A percentile compares a stretch with the other conserved stretches of the same genome.
phyloP scores from a whole-genome alignment of 768 basidiomycete species.

The Russula ochroleuca region DNA sequence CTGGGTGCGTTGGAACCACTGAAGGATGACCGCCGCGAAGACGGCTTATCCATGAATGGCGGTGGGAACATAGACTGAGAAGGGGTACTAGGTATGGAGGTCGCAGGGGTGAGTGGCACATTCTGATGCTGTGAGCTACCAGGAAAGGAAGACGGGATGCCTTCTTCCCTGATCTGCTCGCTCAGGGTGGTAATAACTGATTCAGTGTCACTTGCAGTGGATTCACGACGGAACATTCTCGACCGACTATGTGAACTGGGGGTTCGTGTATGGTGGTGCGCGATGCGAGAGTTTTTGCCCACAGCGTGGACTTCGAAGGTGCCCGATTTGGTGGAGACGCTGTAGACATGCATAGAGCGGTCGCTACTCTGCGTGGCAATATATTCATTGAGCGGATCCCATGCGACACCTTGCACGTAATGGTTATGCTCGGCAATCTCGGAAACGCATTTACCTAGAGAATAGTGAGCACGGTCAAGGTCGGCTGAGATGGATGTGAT shows the following conservation, averaged over 20 bases:
- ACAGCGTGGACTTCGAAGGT: slow-evolving; percentile 85
- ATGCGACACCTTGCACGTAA: slow-evolving; percentile 97
- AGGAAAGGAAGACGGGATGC: slow-evolving; percentile 35
- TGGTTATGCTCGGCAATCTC: slow-evolving; percentile 93
- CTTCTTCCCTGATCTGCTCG: slow-evolving; percentile 53
- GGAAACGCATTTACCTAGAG: slow-evolving; percentile 74
- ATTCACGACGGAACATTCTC: slow-evolving; percentile 61
- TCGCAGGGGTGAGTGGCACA: slow-evolving; percentile 58
- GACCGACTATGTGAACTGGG: slow-evolving; percentile 59
- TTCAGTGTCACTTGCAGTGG: slow-evolving; percentile 74
- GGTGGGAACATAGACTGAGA: slow-evolving; percentile 58
- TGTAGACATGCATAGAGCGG: slow-evolving; percentile 92
- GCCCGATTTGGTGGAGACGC: slow-evolving; percentile 74
- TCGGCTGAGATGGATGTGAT: slow-evolving; percentile 4
- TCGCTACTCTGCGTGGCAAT: slow-evolving; percentile 97
- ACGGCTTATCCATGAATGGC: slow-evolving; percentile 59
- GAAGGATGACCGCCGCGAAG: slow-evolving; percentile 61
- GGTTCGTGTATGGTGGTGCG: slow-evolving; percentile 64
- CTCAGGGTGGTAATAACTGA: slow-evolving; percentile 48
- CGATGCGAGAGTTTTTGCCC: slow-evolving; percentile 79
- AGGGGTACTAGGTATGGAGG: slow-evolving; percentile 65
- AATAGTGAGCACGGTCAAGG: slow-evolving; percentile 17
- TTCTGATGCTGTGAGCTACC: slow-evolving; percentile 34
- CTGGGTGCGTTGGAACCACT: slow-evolving; percentile 78
- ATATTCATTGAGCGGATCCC: slow-evolving; percentile 97